phyloP scores from a whole-genome alignment of 139 green algal genomes.

The Tetradesmus lagerheimii region DNA sequence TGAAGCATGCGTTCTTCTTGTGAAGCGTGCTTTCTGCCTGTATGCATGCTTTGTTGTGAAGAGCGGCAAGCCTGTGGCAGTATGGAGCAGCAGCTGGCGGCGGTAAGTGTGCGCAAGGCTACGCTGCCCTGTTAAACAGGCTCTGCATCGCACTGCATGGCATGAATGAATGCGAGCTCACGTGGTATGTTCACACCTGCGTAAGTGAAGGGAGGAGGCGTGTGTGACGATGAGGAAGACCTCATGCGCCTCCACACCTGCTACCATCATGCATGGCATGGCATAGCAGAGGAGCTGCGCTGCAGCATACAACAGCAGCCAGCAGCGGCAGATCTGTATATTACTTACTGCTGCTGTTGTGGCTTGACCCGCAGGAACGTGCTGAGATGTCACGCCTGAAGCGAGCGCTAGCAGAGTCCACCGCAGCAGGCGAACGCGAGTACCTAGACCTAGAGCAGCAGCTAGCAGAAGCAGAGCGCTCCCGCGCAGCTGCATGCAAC shows the following conservation, averaged over 20 bases:
- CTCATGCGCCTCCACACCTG: too few relatives aligned
- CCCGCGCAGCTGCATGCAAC: conserved; percentile 37
- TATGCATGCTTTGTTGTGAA: not conserved
- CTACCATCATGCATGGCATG: too few relatives aligned
- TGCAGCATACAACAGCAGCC: too few relatives aligned
- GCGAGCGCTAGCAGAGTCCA: conserved; percentile 20
- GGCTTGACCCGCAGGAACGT: conserved; percentile 16
- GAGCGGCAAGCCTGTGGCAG: not conserved
- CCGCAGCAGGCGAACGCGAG: conserved; percentile 39
- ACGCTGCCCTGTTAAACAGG: not conserved
- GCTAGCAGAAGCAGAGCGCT: conserved; percentile 43
- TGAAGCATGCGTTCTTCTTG: too few relatives aligned
- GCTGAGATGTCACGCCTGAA: conserved; percentile 10
- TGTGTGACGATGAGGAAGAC: too few relatives aligned
- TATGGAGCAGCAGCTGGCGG: not conserved
- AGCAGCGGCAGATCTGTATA: too few relatives aligned
- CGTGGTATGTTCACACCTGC: too few relatives aligned
- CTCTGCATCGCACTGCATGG: not conserved
- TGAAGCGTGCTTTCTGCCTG: too few relatives aligned
- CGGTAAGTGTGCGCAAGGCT: not conserved
- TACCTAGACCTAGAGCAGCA: conserved; percentile 50
- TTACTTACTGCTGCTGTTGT: too few relatives aligned
- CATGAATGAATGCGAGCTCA: too few relatives aligned
- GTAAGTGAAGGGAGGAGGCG: too few relatives aligned
- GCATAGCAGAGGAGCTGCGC: too few relatives aligned